A percentile compares a stretch with the other conserved stretches of the same genome.
These are phyloP conservation scores for Candida quercuum DNA, from an alignment of 805 yeast genomes.

Conservation along the genomic window DNA sequence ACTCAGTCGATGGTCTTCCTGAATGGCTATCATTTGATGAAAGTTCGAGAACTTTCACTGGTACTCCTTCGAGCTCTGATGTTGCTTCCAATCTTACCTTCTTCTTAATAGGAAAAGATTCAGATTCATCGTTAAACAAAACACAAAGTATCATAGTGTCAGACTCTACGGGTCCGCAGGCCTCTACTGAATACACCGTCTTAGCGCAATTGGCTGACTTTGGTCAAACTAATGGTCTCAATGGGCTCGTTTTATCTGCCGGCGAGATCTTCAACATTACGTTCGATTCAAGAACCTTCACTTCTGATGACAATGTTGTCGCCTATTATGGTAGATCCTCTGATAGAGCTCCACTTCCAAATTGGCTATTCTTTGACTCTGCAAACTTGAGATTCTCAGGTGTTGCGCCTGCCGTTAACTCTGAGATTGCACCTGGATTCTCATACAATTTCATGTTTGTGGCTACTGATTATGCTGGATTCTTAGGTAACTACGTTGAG, in stretches of 20 bases:
- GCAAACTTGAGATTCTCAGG: slow-evolving; percentile 69
- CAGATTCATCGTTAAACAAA: slow-evolving; percentile 37
- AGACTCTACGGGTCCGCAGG: slow-evolving; percentile 45
- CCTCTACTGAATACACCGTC: slow-evolving; percentile 38
- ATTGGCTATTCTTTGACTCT: slow-evolving; percentile 74
- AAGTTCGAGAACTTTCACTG: slow-evolving; percentile 53
- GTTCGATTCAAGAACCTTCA: slow-evolving; percentile 60
- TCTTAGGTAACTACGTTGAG: slow-evolving; percentile 59
- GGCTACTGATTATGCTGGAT: slow-evolving; percentile 76
- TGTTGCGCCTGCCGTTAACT: slow-evolving; percentile 80
- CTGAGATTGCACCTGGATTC: slow-evolving; percentile 83
- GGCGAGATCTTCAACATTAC: slow-evolving; percentile 60
- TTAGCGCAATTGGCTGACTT: slow-evolving; percentile 49
- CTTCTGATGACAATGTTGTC: slow-evolving; percentile 43
- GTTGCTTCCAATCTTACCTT: slow-evolving; percentile 45
- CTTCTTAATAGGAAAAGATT: slow-evolving; percentile 62
- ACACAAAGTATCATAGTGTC: slow-evolving; percentile 60
- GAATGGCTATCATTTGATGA: slow-evolving; percentile 75
- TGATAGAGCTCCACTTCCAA: slow-evolving; percentile 85
- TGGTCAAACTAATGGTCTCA: slow-evolving; percentile 74
- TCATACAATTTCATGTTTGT: slow-evolving; percentile 64
- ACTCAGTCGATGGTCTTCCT: slow-evolving; percentile 59
- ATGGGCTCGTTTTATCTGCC: slow-evolving; percentile 70
- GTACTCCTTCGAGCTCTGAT: slow-evolving; percentile 50
- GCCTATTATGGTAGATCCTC: slow-evolving; percentile 78